Evolutionary conservation across 2,329 filamentous ascomycete species (phyloP).

Genomic region (Talaromyces sp.): DNA sequence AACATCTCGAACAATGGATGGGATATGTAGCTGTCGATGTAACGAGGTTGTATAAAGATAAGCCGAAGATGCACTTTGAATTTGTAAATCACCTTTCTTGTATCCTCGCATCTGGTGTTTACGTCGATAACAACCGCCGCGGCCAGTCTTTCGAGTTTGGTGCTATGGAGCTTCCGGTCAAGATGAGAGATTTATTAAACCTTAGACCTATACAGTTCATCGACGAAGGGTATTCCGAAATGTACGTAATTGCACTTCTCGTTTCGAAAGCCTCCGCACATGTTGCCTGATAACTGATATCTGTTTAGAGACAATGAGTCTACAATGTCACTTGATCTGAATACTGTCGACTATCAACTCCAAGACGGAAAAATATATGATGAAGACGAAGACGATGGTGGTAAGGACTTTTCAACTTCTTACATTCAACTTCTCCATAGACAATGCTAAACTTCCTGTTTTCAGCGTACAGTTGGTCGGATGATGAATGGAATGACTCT

Average conservation of each 20-base stretch:
- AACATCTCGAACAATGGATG: not conserved
- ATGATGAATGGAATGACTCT: constrained; percentile 5
- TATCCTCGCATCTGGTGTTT: not conserved
- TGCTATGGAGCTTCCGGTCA: not conserved
- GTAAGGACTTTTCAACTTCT: not conserved
- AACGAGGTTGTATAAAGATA: constrained; percentile 1
- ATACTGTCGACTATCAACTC: constrained; percentile 21
- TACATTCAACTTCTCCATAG: not conserved
- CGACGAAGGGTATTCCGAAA: constrained; percentile 16
- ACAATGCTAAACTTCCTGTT: not conserved
- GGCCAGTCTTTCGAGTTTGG: not conserved
- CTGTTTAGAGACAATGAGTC: constrained; percentile 7
- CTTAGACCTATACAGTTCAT: not conserved
- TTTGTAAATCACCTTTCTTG: not conserved
- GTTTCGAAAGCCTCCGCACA: not conserved
- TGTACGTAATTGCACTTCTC: not conserved
- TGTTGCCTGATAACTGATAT: not conserved
- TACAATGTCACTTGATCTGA: constrained; percentile 24
- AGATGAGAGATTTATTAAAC: not conserved
- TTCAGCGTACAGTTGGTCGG: constrained; percentile 3
- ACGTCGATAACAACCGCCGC: not conserved
- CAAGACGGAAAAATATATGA: constrained; percentile 21
- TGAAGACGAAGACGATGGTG: not conserved
- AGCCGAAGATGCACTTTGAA: not conserved
- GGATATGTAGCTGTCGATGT: not conserved